A percentile compares a stretch with the other conserved stretches of the same genome.
phyloP scores from a whole-genome alignment of 2,329 filamentous ascomycete genomes.

The Pyricularia sp. region DNA sequence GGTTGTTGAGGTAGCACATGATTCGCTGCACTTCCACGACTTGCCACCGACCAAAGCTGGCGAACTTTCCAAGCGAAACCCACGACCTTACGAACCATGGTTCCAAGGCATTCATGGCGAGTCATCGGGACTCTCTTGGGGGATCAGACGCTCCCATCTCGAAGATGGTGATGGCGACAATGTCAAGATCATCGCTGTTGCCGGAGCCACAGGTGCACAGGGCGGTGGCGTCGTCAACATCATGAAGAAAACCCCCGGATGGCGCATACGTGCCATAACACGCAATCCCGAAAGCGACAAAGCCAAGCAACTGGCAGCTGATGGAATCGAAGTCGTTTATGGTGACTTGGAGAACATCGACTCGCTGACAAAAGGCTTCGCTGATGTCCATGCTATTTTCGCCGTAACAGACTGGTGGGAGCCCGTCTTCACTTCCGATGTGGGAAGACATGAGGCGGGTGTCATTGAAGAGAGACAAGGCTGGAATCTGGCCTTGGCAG shows the following conservation, averaged over 20 bases:
- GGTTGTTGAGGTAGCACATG: constrained; percentile 8
- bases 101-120: constrained; percentile 10
- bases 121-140: constrained; percentile 6
- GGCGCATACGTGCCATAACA: constrained; percentile 18
- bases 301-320: constrained; percentile 15
- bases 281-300: constrained; percentile 17
- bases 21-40: constrained; percentile 5
- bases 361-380: constrained; percentile 14
- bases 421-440: constrained; percentile 8
- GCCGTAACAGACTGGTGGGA: constrained; percentile 17
- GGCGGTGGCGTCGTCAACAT: constrained; percentile 18
- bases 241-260: constrained; percentile 13
- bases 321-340: constrained; percentile 17
- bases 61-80: constrained; percentile 5
- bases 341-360: constrained; percentile 16
- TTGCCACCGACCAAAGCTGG: constrained; percentile 6
- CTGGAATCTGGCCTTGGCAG: constrained; percentile 25
- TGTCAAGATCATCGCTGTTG: constrained; percentile 15
- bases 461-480: constrained; percentile 23
- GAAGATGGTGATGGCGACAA: background rate
- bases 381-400: constrained; percentile 14
- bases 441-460: constrained; percentile 16
- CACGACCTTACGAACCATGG: constrained; percentile 7
- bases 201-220: constrained; percentile 19
- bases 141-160: constrained; percentile 1